Evolutionary conservation across 257 asterid species (phyloP).

Genomic region (Solanum arcanum): DNA sequence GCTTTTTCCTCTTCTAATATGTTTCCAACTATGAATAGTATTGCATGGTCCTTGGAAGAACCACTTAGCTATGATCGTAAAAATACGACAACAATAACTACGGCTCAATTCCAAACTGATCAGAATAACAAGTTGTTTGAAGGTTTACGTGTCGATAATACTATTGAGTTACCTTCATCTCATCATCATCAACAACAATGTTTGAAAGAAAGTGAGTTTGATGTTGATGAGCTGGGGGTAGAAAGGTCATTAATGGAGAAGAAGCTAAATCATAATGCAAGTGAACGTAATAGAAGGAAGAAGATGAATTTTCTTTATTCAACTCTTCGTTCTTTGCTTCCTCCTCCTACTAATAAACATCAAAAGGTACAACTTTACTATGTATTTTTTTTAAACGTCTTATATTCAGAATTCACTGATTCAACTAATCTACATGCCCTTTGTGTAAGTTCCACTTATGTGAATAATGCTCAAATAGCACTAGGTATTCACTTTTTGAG

Average conservation of each 20-base stretch:
- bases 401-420: not conserved
- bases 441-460: not conserved
- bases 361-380: not conserved
- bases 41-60: not conserved
- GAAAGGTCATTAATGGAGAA: constrained; percentile 6
- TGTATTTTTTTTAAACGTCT: no score
- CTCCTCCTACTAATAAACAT: not conserved
- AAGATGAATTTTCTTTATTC: constrained; percentile 42
- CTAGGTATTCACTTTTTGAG: not conserved
- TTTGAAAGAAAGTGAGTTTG: not conserved
- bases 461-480: not conserved
- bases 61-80: not conserved
- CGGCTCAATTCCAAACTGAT: not conserved
- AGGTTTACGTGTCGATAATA: not conserved
- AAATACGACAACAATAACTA: not conserved
- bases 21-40: not conserved
- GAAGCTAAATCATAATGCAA: constrained; percentile 67
- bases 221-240: not conserved
- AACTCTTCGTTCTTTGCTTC: constrained; percentile 34
- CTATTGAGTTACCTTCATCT: not conserved
- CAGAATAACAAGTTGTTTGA: not conserved
- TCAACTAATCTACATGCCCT: not conserved
- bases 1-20: not conserved
- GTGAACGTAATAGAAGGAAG: constrained; percentile 68
- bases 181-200: not conserved